Evolutionary conservation across 1,284 basidiomycete species (phyloP), one percentile per base, ranked within the genome.

Genomic region (Ustilago trichophora): DNA sequence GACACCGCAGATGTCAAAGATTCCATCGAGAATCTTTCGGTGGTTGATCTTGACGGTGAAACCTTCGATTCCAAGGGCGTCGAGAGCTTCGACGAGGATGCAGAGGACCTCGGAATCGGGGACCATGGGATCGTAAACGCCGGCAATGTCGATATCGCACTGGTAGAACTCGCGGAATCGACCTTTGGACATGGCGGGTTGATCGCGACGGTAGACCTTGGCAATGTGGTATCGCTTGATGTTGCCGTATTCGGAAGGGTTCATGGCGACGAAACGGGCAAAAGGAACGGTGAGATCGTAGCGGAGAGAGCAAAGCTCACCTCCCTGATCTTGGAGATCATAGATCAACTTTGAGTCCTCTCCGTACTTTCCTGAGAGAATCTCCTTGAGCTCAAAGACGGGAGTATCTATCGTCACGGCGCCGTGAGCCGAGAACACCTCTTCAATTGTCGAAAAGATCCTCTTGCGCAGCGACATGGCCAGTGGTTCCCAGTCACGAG

Each of bases 91-190:
- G 76, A 89, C 91, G 1, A 93, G 77, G 64, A 98, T 84, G 72
- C 89, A 89, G 54, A 98, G 86, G 29, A 96, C 84, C 82, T 98
- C 96, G 2, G 92, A 91, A 80, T 98, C 96, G 13, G 95, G 92
- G 49, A 99, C 90, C 95, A 99, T 98, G 4, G 92, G 84, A 82
- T 99, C 95, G 68, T 80, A 77, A n/a, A 67, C 48, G 21, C 95
- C 95, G n/a, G 91, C 88, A 66, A 98, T 94, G 83, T 98, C 96
- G 77, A 98, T 91, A 83, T 98, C 95, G 69, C 95, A 97, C 84
- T 99, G 95, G 80, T 92, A 94, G 82, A 98, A 98, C 84, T 99
- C 95, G 65, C 95, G 87, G 93, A 98, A 97, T 32, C 95, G 87
- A 4, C 95, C 95, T 84, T 99, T 98, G 49, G 89, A 90, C 91